A percentile compares a stretch with the other conserved stretches of the same genome.
Evolutionary conservation across 768 basidiomycete genomes (phyloP).

Genomic region (Serendipita sp.): DNA sequence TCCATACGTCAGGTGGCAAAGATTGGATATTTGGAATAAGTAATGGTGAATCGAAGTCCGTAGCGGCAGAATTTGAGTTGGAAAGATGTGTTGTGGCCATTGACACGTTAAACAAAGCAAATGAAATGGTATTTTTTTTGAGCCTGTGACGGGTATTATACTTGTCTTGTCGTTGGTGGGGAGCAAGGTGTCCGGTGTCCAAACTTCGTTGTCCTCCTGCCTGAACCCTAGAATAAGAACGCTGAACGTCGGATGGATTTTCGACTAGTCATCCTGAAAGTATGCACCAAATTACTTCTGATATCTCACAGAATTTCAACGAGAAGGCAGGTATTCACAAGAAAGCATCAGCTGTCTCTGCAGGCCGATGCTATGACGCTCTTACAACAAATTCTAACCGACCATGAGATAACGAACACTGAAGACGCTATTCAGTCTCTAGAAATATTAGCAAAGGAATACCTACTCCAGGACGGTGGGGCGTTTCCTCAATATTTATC

Average conservation of each 20-base stretch:
- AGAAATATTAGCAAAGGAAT: constrained; percentile 69
- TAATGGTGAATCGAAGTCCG: background rate
- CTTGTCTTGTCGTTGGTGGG: background rate
- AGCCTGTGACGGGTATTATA: too few species aligned
- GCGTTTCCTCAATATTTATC: background rate
- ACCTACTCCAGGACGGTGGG: constrained; percentile 74
- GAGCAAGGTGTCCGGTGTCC: background rate
- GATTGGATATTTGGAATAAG: background rate
- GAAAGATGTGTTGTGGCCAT: too few species aligned
- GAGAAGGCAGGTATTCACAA: background rate
- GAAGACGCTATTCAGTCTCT: constrained; percentile 55
- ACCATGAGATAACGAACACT: constrained; percentile 51
- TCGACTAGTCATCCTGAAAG: constrained; percentile 10
- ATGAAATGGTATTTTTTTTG: too few species aligned
- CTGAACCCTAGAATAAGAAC: background rate
- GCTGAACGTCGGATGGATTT: background rate
- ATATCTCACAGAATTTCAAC: background rate
- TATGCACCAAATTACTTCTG: constrained; percentile 5
- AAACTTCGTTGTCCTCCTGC: too few species aligned
- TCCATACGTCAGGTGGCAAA: constrained; percentile 1
- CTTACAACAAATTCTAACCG: constrained; percentile 51
- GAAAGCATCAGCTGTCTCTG: constrained; percentile 30
- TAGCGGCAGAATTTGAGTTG: too few species aligned
- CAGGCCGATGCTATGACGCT: constrained; percentile 61
- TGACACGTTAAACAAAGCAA: too few species aligned